Conservation (phyloP, 176 grass and related monocot species). For the Aegilops longissima region DNA sequence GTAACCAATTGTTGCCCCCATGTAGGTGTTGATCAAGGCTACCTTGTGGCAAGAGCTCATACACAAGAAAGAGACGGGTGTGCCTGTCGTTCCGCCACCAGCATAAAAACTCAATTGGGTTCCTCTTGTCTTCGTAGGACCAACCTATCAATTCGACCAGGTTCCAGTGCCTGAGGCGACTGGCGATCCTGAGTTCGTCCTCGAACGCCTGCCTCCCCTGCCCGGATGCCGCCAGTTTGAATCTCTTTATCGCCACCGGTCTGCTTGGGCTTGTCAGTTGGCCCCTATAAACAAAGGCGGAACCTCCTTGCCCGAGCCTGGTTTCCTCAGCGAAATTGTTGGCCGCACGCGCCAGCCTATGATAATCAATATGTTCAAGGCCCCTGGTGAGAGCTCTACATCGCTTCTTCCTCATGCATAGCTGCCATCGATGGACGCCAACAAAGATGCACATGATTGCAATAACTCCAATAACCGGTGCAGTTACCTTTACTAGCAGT, state of each 20-base stretch:
- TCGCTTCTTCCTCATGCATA: background rate
- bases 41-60: slow-evolving; percentile 1
- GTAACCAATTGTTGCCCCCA: background rate
- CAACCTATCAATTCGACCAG: background rate
- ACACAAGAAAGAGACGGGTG: background rate
- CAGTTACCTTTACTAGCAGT: no score
- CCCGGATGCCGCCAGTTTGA: background rate
- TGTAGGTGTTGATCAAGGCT: background rate
- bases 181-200: background rate
- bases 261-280: background rate
- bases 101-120: background rate
- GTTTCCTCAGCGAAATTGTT: background rate
- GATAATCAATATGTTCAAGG: background rate
- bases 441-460: no score
- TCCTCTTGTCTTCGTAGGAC: background rate
- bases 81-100: background rate
- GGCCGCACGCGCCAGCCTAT: background rate
- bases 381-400: background rate
- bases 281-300: background rate
- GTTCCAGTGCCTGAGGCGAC: background rate
- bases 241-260: background rate
- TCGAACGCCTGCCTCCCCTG: background rate
- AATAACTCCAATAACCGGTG: no score
- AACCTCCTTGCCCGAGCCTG: background rate
- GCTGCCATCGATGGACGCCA: background rate